These are phyloP conservation scores for Penicillium salamii DNA, from an alignment of 495 filamentous ascomycete genomes.

Conservation along the genomic window DNA sequence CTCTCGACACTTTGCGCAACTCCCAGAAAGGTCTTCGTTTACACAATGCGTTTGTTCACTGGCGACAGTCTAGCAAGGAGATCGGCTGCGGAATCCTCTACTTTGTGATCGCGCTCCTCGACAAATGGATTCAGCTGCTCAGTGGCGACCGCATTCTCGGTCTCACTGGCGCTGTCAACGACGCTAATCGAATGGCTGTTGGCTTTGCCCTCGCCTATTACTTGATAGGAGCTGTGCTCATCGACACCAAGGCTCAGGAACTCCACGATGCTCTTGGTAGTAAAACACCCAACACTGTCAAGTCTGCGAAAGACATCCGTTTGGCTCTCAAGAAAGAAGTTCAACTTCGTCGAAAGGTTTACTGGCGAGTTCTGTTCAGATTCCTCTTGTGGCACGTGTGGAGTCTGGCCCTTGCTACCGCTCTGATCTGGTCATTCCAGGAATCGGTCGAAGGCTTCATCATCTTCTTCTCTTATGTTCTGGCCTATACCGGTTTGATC, in stretches of 20 bases:
- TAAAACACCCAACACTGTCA: conserved; percentile 28
- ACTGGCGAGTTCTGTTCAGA: conserved; percentile 51
- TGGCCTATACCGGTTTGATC: conserved; percentile 55
- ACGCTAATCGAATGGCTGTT: conserved; percentile 48
- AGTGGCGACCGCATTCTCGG: conserved; percentile 45
- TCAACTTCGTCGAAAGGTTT: conserved; percentile 48
- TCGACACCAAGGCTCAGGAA: conserved; percentile 56
- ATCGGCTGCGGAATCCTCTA: conserved; percentile 57
- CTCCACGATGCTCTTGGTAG: conserved; percentile 49
- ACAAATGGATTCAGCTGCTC: conserved; percentile 57
- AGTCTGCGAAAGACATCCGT: conserved; percentile 36
- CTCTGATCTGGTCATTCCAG: conserved; percentile 55
- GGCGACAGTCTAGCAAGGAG: conserved; percentile 56
- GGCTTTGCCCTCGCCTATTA: conserved; percentile 60
- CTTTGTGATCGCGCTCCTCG: conserved; percentile 57
- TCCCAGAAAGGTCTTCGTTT: conserved; percentile 56
- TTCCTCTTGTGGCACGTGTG: conserved; percentile 57
- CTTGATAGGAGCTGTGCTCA: conserved; percentile 55
- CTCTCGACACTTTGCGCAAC: conserved; percentile 49
- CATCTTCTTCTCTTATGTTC: conserved; percentile 52
- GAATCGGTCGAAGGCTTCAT: conserved; percentile 35
- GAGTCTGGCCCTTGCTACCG: conserved; percentile 49
- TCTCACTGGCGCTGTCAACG: conserved; percentile 35
- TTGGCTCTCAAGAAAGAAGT: conserved; percentile 45
- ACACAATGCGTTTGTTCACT: conserved; percentile 63